A percentile compares a stretch with the other conserved stretches of the same genome.
phyloP scores from a whole-genome alignment of 2,329 filamentous ascomycete species.

The Didymella pomorum region DNA sequence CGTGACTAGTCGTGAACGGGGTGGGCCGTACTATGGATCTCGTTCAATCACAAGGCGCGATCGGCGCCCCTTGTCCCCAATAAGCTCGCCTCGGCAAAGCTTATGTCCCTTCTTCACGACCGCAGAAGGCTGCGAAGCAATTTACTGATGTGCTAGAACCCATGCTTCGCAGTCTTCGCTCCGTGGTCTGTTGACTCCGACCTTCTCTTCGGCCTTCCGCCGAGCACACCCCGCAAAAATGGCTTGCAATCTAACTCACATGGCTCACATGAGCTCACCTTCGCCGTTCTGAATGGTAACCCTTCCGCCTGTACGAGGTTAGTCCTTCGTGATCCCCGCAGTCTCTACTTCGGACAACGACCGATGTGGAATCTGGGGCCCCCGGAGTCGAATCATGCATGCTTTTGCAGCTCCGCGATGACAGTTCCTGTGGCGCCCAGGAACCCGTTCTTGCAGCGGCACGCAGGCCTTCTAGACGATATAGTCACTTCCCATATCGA shows the following conservation, averaged over 20 bases:
- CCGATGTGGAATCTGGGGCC: constrained; percentile 13
- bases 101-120: not conserved
- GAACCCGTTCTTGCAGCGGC: not conserved
- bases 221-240: constrained; percentile 7
- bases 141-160: not conserved
- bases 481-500: not conserved
- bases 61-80: constrained; percentile 12
- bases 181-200: not conserved
- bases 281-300: not conserved
- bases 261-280: not conserved
- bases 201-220: constrained; percentile 12
- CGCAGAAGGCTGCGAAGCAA: constrained; percentile 3
- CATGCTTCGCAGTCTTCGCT: constrained; percentile 5
- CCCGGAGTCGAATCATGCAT: constrained; percentile 5
- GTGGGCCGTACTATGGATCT: not conserved
- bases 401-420: not conserved
- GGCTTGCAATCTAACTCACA: not conserved
- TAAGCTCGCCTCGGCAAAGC: constrained; percentile 22
- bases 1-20: not conserved
- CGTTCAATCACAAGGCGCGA: constrained; percentile 4
- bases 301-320: constrained; percentile 2
- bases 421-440: not conserved
- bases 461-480: not conserved
- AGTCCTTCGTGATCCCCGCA: not conserved
- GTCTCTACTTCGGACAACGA: not conserved